A percentile compares a stretch with the other conserved stretches of the same genome.
Evolutionary conservation across 192 early-diverging fungal genomes (phyloP).

Genomic region (Coemansia aciculifera): DNA sequence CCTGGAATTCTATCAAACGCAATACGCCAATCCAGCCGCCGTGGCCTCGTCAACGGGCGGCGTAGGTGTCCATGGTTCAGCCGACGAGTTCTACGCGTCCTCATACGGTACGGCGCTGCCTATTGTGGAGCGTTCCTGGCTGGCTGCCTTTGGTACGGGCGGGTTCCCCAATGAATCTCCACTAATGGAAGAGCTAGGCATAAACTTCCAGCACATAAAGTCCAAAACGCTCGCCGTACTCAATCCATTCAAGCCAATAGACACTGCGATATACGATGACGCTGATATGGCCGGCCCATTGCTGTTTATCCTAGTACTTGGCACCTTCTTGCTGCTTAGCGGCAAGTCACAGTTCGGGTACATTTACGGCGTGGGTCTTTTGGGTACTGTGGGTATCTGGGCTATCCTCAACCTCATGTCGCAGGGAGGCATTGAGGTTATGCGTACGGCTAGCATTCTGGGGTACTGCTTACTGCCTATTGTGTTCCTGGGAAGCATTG

Average conservation of each 20-base stretch:
- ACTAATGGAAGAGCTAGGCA: conserved; percentile 91
- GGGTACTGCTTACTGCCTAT: conserved; percentile 97
- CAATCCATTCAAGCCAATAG: conserved; percentile 75
- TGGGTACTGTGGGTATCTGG: conserved; percentile 86
- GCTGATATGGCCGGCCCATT: conserved; percentile 95
- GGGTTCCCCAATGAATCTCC: conserved; percentile 92
- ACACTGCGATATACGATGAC: conserved; percentile 91
- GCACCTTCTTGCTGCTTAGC: conserved; percentile 84
- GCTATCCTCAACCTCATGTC: conserved; percentile 94
- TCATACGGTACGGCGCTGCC: conserved; percentile 51
- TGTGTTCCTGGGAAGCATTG: conserved; percentile 82
- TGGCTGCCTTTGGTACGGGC: conserved; percentile 86
- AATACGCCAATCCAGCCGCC: conserved; percentile 43
- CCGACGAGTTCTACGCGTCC: conserved; percentile 52
- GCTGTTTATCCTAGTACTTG: conserved; percentile 87
- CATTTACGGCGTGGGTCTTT: conserved; percentile 90
- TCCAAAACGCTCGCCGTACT: conserved; percentile 83
- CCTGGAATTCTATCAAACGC: conserved; percentile 53
- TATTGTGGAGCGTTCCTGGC: conserved; percentile 51
- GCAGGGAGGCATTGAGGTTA: conserved; percentile 80
- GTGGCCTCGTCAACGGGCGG: conserved; percentile 19
- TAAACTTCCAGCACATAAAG: conserved; percentile 92
- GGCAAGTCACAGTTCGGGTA: conserved; percentile 97
- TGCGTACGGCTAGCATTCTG: conserved; percentile 88
- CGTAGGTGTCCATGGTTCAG: conserved; percentile 30